A percentile compares a stretch with the other conserved stretches of the same genome.
Evolutionary conservation across 192 early-diverging fungal species (phyloP).

Genomic region (Coemansia sp.): DNA sequence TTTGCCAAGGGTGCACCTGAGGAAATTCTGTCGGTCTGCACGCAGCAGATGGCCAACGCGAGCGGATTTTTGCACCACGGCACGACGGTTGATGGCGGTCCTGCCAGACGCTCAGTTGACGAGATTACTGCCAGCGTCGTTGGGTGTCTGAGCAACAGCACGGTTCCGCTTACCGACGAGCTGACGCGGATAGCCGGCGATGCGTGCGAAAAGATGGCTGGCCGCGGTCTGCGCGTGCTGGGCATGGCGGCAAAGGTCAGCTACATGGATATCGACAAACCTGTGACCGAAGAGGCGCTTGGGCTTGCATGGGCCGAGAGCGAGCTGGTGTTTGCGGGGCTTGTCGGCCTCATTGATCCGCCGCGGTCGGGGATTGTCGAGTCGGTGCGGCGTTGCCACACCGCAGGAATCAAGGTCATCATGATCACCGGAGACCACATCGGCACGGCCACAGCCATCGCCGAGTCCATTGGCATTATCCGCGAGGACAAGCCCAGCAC

Average conservation of each 20-base stretch:
- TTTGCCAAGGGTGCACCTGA: slow-evolving; percentile 94
- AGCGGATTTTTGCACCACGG: slow-evolving; percentile 31
- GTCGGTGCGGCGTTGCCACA: slow-evolving; percentile 75
- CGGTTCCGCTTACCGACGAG: slow-evolving; percentile 25
- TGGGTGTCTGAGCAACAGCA: slow-evolving; percentile 23
- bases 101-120: slow-evolving; percentile 3
- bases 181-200: slow-evolving; percentile 26
- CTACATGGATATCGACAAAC: slow-evolving; percentile 56
- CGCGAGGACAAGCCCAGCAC: slow-evolving; percentile 54
- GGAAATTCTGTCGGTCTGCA: slow-evolving; percentile 66
- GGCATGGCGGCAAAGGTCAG: slow-evolving; percentile 74
- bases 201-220: slow-evolving; percentile 69
- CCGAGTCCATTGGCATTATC: slow-evolving; percentile 84
- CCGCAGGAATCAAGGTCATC: slow-evolving; percentile 92
- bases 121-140: slow-evolving; percentile 18
- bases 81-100: slow-evolving; percentile 13
- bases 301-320: slow-evolving; percentile 58
- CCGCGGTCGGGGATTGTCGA: slow-evolving; percentile 81
- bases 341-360: slow-evolving; percentile 94
- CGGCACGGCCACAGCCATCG: slow-evolving; percentile 90
- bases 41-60: slow-evolving; percentile 23
- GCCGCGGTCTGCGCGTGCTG: slow-evolving; percentile 82
- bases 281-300: slow-evolving; percentile 27
- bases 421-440: slow-evolving; percentile 99
- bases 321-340: slow-evolving; percentile 81